phyloP scores from a whole-genome alignment of 23 red algal genomes.

The Agarophyton chilense region DNA sequence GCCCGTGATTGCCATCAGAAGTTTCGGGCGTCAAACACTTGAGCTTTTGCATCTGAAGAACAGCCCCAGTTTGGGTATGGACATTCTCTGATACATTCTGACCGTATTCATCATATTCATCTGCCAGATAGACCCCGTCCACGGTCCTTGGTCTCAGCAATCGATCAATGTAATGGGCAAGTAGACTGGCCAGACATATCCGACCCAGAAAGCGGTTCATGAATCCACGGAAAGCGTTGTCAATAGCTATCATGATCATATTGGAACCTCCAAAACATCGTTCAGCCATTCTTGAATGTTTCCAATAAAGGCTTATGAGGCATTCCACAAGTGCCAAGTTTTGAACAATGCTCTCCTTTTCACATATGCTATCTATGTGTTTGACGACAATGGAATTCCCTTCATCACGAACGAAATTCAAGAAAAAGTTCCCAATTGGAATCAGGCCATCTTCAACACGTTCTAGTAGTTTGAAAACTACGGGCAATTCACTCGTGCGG shows the following conservation, averaged over 20 bases:
- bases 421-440: slow-evolving; percentile 54
- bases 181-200: slow-evolving; percentile 38
- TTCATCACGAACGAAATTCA: slow-evolving; percentile 34
- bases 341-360: slow-evolving; percentile 5
- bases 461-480: slow-evolving; percentile 54
- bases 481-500: slow-evolving; percentile 19
- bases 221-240: slow-evolving; percentile 63
- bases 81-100: not conserved
- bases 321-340: slow-evolving; percentile 33
- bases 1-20: not conserved
- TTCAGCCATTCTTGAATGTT: slow-evolving; percentile 33
- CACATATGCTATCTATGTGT: slow-evolving; percentile 3
- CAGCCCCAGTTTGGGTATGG: not conserved
- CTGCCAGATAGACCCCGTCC: not conserved
- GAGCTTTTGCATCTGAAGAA: not conserved
- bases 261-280: slow-evolving; percentile 70
- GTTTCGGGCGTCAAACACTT: not conserved
- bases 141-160: slow-evolving; percentile 35
- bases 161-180: slow-evolving; percentile 71
- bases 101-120: slow-evolving; percentile 5
- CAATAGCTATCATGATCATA: slow-evolving; percentile 56
- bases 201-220: slow-evolving; percentile 55
- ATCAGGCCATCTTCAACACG: slow-evolving; percentile 45
- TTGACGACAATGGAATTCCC: slow-evolving; percentile 39
- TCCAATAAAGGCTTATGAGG: slow-evolving; percentile 40